Conservation (phyloP, 345 rosid species). For the Capsella bursapastoris region DNA sequence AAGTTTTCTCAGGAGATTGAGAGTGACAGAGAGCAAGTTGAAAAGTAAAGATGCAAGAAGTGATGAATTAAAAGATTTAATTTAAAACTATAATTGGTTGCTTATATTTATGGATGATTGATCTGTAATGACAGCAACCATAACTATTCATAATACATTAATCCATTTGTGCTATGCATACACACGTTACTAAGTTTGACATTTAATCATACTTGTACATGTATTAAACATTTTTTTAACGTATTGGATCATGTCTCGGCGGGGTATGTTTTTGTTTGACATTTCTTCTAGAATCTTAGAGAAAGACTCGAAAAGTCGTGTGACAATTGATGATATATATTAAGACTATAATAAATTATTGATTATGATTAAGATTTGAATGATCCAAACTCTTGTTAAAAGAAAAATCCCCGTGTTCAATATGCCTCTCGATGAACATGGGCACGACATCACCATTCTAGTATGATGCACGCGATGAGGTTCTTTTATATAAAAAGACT, state of each 20-base stretch:
- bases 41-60: conserved; percentile 22
- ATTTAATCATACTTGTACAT: background rate
- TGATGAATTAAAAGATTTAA: background rate
- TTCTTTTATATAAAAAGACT: too few species aligned
- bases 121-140: conserved; percentile 28
- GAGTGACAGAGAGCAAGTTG: background rate
- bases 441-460: too few species aligned
- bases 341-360: background rate
- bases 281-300: background rate
- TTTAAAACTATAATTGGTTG: background rate
- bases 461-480: too few species aligned
- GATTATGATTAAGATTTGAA: conserved; percentile 1
- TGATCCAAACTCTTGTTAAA: background rate
- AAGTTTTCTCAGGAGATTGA: conserved; percentile 15
- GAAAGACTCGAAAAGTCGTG: conserved; percentile 11
- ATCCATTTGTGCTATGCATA: conserved; percentile 21
- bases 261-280: background rate
- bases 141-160: conserved; percentile 8
- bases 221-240: background rate
- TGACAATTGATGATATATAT: background rate
- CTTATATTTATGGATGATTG: conserved; percentile 13
- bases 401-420: too few species aligned
- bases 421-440: too few species aligned
- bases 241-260: conserved; percentile 19
- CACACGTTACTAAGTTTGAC: conserved; percentile 13